Base-by-base conservation (phyloP, 176 grass and related monocot species). In the Luzula sylvatica region DNA sequence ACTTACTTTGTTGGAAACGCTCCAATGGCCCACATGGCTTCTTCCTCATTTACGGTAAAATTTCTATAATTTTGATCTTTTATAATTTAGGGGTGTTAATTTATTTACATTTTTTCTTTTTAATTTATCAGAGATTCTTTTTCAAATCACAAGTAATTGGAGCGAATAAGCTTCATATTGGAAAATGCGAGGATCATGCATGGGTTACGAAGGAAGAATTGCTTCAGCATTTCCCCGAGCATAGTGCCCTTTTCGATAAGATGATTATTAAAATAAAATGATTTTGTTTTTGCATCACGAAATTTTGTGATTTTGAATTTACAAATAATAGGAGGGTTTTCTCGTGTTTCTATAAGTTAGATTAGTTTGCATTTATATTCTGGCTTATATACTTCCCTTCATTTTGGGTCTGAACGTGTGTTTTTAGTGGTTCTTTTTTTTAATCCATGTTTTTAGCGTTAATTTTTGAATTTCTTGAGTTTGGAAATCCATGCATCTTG, bases 171-270 rank as follows among this genome's bases (percentile, higher is more conserved):
- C 25, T 82, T 20, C 40, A 82, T 12, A 71, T 96, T 13, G 59
- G 74, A 7, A 74, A 79, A 44, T 96, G 90, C 30, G 53, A 89
- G 26, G 90, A 96, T 38, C 73, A 82, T 14, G 77, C 71, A 3
- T 96, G 90, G 90, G 84, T 89, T n/a, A 96, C 77, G 11, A 96
- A 96, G 66, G 90, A 82, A 43, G 90, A 89, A 61, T 55, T 96
- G 54, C 51, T 89, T 19, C 77, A 82, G 4, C 76, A 82, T 67
- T 89, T 96, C 41, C 90, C 81, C 7, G 77, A 86, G 49, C 68
- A 86, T 11, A 73, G 57, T 15, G 65, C 55, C 42, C 72, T 96
- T 57, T 61, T 96, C 15, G 66, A 74, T 26, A 96, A 86, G 77
- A 96, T 96, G 90, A 89, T 96, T 46, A 64, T 64, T 64, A 42